Evolutionary conservation across 108 stramenopile genomes (phyloP).

Genomic region (Fragilariopsis cylindrus): DNA sequence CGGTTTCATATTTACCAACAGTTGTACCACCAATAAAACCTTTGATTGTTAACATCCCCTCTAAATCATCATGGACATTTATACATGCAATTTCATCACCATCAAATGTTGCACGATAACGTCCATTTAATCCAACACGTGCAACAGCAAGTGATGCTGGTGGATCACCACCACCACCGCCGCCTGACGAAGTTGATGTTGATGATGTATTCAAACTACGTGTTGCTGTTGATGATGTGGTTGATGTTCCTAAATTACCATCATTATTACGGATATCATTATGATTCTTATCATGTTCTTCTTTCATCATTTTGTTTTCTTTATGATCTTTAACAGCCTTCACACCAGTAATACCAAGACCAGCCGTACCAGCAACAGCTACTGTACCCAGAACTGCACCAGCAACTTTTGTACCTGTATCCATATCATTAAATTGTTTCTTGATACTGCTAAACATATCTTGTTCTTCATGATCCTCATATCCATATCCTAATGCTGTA

Average conservation of each 20-base stretch:
- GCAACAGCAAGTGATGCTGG: too few relatives aligned
- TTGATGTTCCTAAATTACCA: not conserved
- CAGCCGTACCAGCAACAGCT: not conserved
- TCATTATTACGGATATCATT: too few relatives aligned
- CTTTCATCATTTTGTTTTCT: not conserved
- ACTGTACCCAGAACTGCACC: not conserved
- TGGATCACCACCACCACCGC: too few relatives aligned
- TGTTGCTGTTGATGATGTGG: not conserved
- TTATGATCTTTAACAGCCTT: slow-evolving; percentile 5
- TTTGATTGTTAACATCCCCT: not conserved
- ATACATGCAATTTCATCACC: slow-evolving; percentile 2
- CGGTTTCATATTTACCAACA: not conserved
- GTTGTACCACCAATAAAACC: slow-evolving; percentile 6
- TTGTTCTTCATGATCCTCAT: too few relatives aligned
- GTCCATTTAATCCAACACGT: not conserved
- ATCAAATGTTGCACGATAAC: slow-evolving; percentile 3
- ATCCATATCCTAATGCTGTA: too few relatives aligned
- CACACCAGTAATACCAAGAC: not conserved
- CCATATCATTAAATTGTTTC: not conserved
- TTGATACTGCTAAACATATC: too few relatives aligned
- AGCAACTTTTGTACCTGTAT: slow-evolving; percentile 4
- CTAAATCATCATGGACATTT: not conserved
- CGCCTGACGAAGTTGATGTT: too few relatives aligned
- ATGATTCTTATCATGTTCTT: too few relatives aligned
- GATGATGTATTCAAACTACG: not conserved